Evolutionary conservation across 2,329 filamentous ascomycete species (phyloP).

Genomic region (Colletotrichum phormii): DNA sequence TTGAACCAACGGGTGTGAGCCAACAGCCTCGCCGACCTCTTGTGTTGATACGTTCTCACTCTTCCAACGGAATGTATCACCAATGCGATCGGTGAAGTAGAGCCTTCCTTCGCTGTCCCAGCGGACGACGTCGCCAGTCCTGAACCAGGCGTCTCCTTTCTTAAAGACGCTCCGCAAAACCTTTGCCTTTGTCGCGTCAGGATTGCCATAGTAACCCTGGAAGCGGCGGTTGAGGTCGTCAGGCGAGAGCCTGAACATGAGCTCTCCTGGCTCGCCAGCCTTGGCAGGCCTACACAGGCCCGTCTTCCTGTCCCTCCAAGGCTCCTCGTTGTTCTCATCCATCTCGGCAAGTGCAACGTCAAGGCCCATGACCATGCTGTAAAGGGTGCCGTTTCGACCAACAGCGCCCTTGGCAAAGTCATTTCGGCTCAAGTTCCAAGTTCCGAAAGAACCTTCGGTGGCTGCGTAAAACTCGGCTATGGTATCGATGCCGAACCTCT

Average conservation of each 20-base stretch:
- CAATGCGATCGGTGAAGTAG: constrained; percentile 85
- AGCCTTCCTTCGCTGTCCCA: constrained; percentile 76
- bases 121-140: constrained; percentile 85
- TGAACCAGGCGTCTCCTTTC: constrained; percentile 85
- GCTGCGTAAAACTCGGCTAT: constrained; percentile 86
- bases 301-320: constrained; percentile 74
- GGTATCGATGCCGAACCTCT: constrained; percentile 79
- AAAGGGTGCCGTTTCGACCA: constrained; percentile 76
- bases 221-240: constrained; percentile 73
- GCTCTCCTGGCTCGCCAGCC: constrained; percentile 76
- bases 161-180: constrained; percentile 78
- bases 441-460: constrained; percentile 77
- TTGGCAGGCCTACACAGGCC: constrained; percentile 73
- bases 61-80: constrained; percentile 85
- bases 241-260: constrained; percentile 77
- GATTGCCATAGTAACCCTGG: constrained; percentile 85
- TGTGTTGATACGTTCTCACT: constrained; percentile 85
- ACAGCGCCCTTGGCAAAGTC: constrained; percentile 81
- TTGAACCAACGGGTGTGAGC: constrained; percentile 71
- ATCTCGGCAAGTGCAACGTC: constrained; percentile 72
- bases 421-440: constrained; percentile 81
- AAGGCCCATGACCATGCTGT: constrained; percentile 63
- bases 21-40: constrained; percentile 83
- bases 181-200: constrained; percentile 77
- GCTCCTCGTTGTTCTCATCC: constrained; percentile 77